Percentiles rank a stretch among this genome's conserved stretches.
These are phyloP conservation scores for Tulasnella sp. DNA, from an alignment of 768 basidiomycete species.

Conservation along the genomic window DNA sequence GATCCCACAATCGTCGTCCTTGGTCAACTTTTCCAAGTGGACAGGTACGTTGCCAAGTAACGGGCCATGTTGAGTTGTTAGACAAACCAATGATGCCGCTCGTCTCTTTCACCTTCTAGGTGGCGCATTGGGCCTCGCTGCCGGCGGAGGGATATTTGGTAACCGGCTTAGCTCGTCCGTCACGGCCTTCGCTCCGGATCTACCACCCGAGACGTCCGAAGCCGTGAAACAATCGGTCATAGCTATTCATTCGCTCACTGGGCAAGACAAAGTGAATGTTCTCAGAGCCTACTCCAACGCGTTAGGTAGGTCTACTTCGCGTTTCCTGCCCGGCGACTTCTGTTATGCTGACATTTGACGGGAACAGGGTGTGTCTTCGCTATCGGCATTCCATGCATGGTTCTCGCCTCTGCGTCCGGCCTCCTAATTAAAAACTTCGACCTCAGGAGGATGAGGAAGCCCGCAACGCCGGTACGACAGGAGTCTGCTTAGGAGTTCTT, in stretches of 20 bases:
- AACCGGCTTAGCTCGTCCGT: conserved; percentile 28
- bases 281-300: conserved; percentile 6
- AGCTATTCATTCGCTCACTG: conserved; percentile 26
- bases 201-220: conserved; percentile 19
- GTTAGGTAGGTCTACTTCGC: background rate
- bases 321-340: too few species aligned
- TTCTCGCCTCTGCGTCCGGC: too few species aligned
- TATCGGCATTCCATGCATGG: too few species aligned
- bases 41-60: conserved; percentile 21
- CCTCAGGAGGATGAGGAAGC: too few species aligned
- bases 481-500: too few species aligned
- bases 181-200: conserved; percentile 21
- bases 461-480: too few species aligned
- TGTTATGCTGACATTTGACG: too few species aligned
- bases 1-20: conserved; percentile 28
- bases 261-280: conserved; percentile 9
- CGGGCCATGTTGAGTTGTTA: too few species aligned
- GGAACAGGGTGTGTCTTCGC: too few species aligned
- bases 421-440: too few species aligned
- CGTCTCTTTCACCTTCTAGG: conserved; percentile 14
- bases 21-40: conserved; percentile 27
- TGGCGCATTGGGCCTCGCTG: conserved; percentile 9
- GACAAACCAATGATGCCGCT: background rate
- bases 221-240: conserved; percentile 24
- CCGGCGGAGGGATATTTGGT: conserved; percentile 19